Base-by-base conservation (phyloP, 176 grass and related monocot species). In the Eragrostis curvula region DNA sequence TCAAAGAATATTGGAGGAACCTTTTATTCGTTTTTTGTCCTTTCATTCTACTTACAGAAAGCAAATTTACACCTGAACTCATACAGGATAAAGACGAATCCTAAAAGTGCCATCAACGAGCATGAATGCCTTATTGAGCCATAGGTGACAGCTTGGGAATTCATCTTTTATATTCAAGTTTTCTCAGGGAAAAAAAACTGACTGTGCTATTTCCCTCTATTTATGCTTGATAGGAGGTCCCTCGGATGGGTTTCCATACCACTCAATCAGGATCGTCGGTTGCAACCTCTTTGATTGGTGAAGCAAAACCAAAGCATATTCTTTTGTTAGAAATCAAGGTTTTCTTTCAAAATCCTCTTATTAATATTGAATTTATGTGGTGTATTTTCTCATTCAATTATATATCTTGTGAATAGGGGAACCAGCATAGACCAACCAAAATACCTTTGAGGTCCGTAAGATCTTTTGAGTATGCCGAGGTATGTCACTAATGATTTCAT, bases 231-330 rank as follows among this genome's bases (percentile, higher is more conserved):
- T 75, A 96, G 91, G 96, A 94, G 76, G 91, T 96, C 36, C 89
- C 96, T 52, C 93, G 96, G 39, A 99, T 99, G 93, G 89, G 96
- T 71, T 99, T 96, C 84, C 96, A 99, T 81, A 99, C 96, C 82
- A 96, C 90, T 66, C 96, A 99, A 53, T 93, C 91, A 82, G 96
- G 96, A 10, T 96, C 96, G 23, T 92, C 93, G 48, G 87, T 99
- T 87, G 91, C 93, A 25, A 99, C 93, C 32, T 99, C 93, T 83
- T 55, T 99, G 83, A 98, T 95, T 70, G 96, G 91, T 74, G 96
- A 99, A 90, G 90, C 96, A 83, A 99, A 99, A 83, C 89, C 93
- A 80, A 99, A 96, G 65, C 96, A 99, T 85, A 91, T 96, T 45
- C 93, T 96, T 83, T 72, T 99, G 60, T 85, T 96, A 78, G 93